Base-by-base conservation (phyloP, 2,329 filamentous ascomycete species). In the Colletotrichum lindemuthianum region DNA sequence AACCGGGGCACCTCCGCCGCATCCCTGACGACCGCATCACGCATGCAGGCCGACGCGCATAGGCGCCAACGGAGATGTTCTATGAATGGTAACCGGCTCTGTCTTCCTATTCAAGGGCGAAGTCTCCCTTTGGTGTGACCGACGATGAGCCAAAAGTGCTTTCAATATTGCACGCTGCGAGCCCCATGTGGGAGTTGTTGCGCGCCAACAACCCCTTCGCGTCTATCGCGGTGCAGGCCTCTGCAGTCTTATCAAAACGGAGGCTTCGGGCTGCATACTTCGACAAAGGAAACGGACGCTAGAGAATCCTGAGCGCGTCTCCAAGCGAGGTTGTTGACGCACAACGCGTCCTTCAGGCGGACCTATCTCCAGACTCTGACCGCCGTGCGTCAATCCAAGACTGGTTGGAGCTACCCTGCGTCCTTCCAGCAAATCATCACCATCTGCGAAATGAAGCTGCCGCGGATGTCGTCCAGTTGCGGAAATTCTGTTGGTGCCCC, bases 11-110 rank as follows among this genome's bases (percentile, higher is more conserved):
- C 39, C 41, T 51, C 47, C n/a, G 33, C 34, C 24, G 54, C 43
- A 60, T 67, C 60, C 60, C 60, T 60, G 65, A 33, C 53, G 45
- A 41, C 55, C 54, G 50, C 55, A 59, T 65, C 65, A 63, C 53
- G 63, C 63, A 66, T 66, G 65, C 58, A 61, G 47, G 47, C 51
- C 59, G 57, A 55, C 50, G 33, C 60, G 63, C 66, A 66, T 66
- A 68, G 59, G 66, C 66, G 66, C 66, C 64, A 60, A 60, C 54
- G 59, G 24, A 55, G 40, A 16, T 15, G 16, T 39, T 55, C 49
- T 45, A 24, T 37, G 24, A 47, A 43, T 51, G n/a, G 36, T 16
- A 15, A 33, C 47, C 52, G 51, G 41, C 34, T 48, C 24, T 47
- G 40, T 15, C 8, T 50, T 53, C 57, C 44, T n/a, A 43, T 32